Evolutionary conservation across 2,329 filamentous ascomycete genomes (phyloP), one percentile per base, ranked within the genome.

Genomic region (Pestalotiopsis fici): DNA sequence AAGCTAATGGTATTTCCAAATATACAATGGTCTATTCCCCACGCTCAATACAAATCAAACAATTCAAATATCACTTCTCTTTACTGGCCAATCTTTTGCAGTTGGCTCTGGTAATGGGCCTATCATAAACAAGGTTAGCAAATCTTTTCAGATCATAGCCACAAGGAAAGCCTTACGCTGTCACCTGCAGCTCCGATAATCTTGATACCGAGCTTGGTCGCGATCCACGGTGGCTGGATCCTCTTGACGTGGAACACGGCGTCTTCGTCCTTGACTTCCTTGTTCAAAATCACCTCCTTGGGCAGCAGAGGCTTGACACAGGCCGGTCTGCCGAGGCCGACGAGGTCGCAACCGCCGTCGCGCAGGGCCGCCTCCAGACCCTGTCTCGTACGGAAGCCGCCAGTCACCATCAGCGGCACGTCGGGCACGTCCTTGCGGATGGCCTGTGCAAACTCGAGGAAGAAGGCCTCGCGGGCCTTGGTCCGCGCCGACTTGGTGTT

Each of bases 381-480:
- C 23, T 55, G 39, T 6, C 67, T 55, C 0, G 82, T 85, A 0
- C 88, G 83, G 77, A 91, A 91, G 0, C 89, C 90, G 5, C 90
- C 89, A 0, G 88, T 90, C 2, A 91, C 83, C 65, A 69, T 65
- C 37, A 69, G 62, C 0, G 83, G 75, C 0, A 86, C 74, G 2
- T 77, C 69, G 0, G 83, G 82, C 66, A 87, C 82, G 27, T 79
- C 77, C 7, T 73, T 71, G 47, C 86, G 83, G 55, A 87, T 83
- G 9, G 81, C 78, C 9, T 79, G 76, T 0, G 87, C 86, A 69
- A 91, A 92, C 64, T 90, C 86, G 1, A 91, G 80, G 78, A 92
- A 92, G 80, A 90, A 92, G 0, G 88, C 87, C 71, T 92, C 90
- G 6, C 90, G 83, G 0, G 83, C 82, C 4, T 79, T 76, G 0